Conservation (phyloP, 2,329 filamentous ascomycete species). For the Cylindrodendrum hubeiense region DNA sequence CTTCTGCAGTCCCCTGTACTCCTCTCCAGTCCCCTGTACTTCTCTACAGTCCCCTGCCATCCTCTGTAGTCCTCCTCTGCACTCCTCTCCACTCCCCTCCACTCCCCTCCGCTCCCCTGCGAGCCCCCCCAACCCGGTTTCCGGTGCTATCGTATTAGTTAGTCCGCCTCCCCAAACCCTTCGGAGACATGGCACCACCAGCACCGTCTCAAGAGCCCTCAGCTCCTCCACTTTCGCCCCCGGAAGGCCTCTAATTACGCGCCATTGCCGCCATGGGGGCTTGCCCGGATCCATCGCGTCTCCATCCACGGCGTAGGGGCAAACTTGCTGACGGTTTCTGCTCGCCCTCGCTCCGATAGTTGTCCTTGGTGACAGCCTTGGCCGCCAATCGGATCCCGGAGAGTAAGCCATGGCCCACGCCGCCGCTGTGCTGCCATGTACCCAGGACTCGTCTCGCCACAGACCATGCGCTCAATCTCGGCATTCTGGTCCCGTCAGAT, state of each 20-base stretch:
- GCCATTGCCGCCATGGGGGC: background rate
- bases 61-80: no score
- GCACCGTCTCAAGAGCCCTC: conserved; percentile 2
- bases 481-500: background rate
- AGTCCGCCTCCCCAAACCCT: background rate
- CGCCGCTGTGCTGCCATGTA: background rate
- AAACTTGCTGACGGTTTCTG: background rate
- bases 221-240: conserved; percentile 10
- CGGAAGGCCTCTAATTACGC: background rate
- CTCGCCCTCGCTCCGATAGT: background rate
- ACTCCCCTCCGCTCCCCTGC: no score
- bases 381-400: background rate
- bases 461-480: background rate
- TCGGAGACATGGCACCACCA: conserved; percentile 3
- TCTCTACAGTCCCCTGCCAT: no score
- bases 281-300: background rate
- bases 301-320: background rate
- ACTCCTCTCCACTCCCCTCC: no score
- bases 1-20: no score
- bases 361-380: background rate
- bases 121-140: no score
- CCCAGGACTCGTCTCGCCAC: background rate
- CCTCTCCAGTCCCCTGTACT: no score
- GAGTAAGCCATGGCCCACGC: background rate
- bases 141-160: no score